Base-by-base conservation (phyloP, 78 protist species). In the Bigelowiella natans region DNA sequence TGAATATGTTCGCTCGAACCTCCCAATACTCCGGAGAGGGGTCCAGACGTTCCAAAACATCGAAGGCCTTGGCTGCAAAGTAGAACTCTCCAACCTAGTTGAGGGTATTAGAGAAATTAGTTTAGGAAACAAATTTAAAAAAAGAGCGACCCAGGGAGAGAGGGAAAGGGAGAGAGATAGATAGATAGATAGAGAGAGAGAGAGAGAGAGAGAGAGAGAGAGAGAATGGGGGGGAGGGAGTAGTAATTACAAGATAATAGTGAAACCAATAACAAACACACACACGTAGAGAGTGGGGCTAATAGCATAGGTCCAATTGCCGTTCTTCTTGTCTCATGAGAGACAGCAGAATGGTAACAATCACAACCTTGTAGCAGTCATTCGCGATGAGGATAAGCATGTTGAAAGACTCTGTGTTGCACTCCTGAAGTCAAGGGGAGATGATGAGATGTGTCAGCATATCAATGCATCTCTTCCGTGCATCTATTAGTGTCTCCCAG, bases 311-410 rank as follows among this genome's bases (percentile, higher is more conserved):
- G 82, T 63, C 82, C 26, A 63, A 63, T 63, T 26, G 26, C 18
- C 26, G 82, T 29, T 18, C 31, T 29, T 7, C 11, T 7, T 34
- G 1, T 36, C 0, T 3, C 40, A 40, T 2, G 31, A 38, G 36
- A 40, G 38, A 11, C 1, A 1, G 63, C 2, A 39, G 86, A 86
- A 39, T 7, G n/a, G 87, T 93, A n/a, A n/a, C n/a, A n/a, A n/a
- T n/a, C n/a, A n/a, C n/a, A n/a, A n/a, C n/a, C 38, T 90, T 85
- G 93, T 94, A 96, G 93, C 98, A 95, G 39, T 95, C 97, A 93
- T 95, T 96, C 38, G 97, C 96, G 37, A 96, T 94, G 36, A 96
- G 93, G 89, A 90, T 92, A 63, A 94, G 94, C 90, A 91, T 38
- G 28, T 38, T 86, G 88, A 86, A 88, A 28, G 40, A 36, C 86